Percentiles rank a stretch among this genome's conserved stretches.
Conservation (phyloP, 2,329 filamentous ascomycete species). For the Gnomoniopsis smithogilvyi region DNA sequence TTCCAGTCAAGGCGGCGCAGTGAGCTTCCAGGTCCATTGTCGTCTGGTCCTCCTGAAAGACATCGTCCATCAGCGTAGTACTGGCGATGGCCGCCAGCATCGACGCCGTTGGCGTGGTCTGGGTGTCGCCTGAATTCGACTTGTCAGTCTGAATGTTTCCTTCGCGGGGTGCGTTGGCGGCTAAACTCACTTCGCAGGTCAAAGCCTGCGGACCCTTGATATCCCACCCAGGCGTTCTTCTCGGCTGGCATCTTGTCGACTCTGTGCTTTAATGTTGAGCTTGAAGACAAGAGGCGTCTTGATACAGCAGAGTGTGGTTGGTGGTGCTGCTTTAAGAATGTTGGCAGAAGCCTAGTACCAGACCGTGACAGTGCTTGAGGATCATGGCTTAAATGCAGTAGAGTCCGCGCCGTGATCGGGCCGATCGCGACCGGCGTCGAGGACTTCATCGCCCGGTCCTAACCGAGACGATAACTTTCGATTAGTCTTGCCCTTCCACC, state of each 20-base stretch:
- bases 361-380: not conserved
- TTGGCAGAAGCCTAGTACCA: not conserved
- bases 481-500: too few species aligned
- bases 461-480: too few species aligned
- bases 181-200: slow-evolving; percentile 36
- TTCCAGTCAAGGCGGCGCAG: slow-evolving; percentile 69
- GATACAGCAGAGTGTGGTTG: not conserved
- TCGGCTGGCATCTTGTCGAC: slow-evolving; percentile 12
- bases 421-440: too few species aligned
- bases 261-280: not conserved
- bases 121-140: slow-evolving; percentile 41
- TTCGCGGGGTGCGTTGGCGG: not conserved
- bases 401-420: too few species aligned
- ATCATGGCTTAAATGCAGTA: too few species aligned
- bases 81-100: slow-evolving; percentile 80
- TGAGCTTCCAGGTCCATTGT: slow-evolving; percentile 74
- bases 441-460: too few species aligned
- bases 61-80: slow-evolving; percentile 78
- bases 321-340: not conserved
- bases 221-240: slow-evolving; percentile 33
- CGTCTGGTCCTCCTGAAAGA: slow-evolving; percentile 75
- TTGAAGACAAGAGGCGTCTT: not conserved
- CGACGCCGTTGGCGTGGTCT: slow-evolving; percentile 71
- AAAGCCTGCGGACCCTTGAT: slow-evolving; percentile 34
- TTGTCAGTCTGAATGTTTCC: not conserved